phyloP scores from a whole-genome alignment of 495 filamentous ascomycete genomes.

The Trichocladium antarcticum region DNA sequence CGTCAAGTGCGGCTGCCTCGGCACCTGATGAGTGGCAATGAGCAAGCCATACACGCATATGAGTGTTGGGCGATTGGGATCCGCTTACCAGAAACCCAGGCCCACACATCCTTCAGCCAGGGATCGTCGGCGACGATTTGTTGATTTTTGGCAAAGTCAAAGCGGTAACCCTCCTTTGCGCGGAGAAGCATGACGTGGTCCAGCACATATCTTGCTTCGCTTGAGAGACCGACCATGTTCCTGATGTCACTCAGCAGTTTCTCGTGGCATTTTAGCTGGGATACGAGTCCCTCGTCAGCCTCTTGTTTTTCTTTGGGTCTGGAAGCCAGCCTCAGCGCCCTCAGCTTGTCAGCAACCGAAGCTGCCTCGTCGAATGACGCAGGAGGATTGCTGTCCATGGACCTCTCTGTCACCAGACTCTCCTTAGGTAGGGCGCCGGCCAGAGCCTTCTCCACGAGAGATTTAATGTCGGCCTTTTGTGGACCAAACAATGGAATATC shows the following conservation, averaged over 20 bases:
- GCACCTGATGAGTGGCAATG: conserved; percentile 41
- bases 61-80: background rate
- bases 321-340: conserved; percentile 26
- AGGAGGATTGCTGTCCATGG: conserved; percentile 16
- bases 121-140: conserved; percentile 57
- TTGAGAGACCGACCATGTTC: conserved; percentile 25
- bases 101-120: conserved; percentile 69
- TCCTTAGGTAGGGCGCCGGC: conserved; percentile 11
- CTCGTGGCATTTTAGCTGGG: conserved; percentile 36
- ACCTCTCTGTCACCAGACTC: conserved; percentile 20
- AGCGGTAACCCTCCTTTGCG: conserved; percentile 64
- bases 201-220: conserved; percentile 28
- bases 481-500: conserved; percentile 37
- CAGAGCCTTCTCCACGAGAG: conserved; percentile 28
- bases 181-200: conserved; percentile 40
- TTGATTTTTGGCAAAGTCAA: conserved; percentile 59
- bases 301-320: conserved; percentile 4
- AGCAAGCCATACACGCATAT: background rate
- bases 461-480: conserved; percentile 23
- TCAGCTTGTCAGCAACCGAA: conserved; percentile 32
- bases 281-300: conserved; percentile 12
- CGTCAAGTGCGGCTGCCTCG: conserved; percentile 49
- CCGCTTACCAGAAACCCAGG: conserved; percentile 55
- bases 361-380: conserved; percentile 21
- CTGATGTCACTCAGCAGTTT: conserved; percentile 39